These are phyloP conservation scores for Mycena haematopus DNA, from an alignment of 768 basidiomycete genomes.

Conservation along the genomic window DNA sequence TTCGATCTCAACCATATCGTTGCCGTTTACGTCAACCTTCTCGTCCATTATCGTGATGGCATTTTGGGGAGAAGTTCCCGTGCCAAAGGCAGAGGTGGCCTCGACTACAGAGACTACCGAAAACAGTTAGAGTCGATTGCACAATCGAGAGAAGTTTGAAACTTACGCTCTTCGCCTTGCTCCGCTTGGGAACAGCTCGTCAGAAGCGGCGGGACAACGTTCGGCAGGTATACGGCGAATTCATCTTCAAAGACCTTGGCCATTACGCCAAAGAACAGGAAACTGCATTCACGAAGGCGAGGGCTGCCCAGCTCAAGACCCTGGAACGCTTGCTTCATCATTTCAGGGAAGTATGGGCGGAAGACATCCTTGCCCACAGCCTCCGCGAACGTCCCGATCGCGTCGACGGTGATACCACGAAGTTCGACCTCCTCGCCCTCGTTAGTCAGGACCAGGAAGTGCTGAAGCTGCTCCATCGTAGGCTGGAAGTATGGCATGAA, in stretches of 20 bases:
- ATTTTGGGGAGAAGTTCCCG: constrained; percentile 75
- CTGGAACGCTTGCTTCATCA: constrained; percentile 95
- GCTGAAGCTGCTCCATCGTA: constrained; percentile 86
- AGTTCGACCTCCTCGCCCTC: constrained; percentile 95
- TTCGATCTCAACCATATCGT: constrained; percentile 68
- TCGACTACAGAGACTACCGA: constrained; percentile 58
- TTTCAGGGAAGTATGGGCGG: constrained; percentile 92
- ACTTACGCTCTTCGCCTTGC: constrained; percentile 70
- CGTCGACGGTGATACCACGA: constrained; percentile 97
- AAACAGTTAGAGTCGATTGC: constrained; percentile 12
- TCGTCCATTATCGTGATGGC: constrained; percentile 70
- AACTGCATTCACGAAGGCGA: constrained; percentile 91
- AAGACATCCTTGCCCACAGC: constrained; percentile 94
- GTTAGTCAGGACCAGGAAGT: constrained; percentile 83
- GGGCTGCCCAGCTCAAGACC: constrained; percentile 88
- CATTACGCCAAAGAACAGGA: constrained; percentile 99
- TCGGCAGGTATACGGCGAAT: constrained; percentile 85
- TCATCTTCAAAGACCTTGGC: constrained; percentile 96
- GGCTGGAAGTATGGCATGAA: constrained; percentile 95
- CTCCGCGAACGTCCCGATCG: constrained; percentile 98
- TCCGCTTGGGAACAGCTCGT: constrained; percentile 85
- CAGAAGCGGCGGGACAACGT: constrained; percentile 86
- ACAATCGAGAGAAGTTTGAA: background rate
- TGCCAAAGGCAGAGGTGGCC: constrained; percentile 66
- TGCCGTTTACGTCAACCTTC: constrained; percentile 56